Conservation (phyloP, 768 basidiomycete species). For the Filobasidium floriforme region DNA sequence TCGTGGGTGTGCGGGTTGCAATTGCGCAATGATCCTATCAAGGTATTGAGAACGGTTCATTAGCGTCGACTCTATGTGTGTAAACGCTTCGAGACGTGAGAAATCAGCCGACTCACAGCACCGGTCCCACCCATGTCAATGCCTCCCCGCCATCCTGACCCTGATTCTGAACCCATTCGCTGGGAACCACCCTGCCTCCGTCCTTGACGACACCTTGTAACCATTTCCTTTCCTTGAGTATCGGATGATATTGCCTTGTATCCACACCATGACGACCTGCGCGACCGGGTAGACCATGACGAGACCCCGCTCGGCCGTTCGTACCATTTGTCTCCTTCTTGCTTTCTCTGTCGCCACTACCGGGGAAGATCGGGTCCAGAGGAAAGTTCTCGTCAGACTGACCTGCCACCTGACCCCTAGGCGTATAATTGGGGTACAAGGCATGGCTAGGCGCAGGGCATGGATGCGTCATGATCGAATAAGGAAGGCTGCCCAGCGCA, state of each 20-base stretch:
- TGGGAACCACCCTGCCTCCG: not conserved
- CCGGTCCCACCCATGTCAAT: conserved; percentile 41
- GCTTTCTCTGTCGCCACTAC: too few species aligned
- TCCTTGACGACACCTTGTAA: conserved; percentile 4
- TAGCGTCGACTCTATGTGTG: too few species aligned
- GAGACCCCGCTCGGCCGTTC: not conserved
- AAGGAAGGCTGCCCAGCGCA: conserved; percentile 16
- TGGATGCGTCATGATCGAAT: conserved; percentile 27
- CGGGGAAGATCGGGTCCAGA: not conserved
- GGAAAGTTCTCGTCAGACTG: not conserved
- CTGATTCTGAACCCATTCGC: conserved; percentile 23
- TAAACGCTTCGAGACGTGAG: too few species aligned
- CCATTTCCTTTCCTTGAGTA: conserved; percentile 12
- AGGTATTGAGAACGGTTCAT: not conserved
- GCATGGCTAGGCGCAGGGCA: conserved; percentile 29
- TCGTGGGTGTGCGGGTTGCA: conserved; percentile 30
- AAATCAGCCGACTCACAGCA: conserved; percentile 40
- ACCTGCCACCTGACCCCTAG: not conserved
- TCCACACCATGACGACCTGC: not conserved
- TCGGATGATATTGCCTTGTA: not conserved
- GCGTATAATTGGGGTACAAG: conserved; percentile 39
- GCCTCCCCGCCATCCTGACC: conserved; percentile 26
- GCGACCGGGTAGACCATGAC: not conserved
- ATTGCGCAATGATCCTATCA: conserved; percentile 36
- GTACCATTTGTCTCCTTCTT: not conserved